phyloP scores from a whole-genome alignment of 2,329 filamentous ascomycete genomes.

The Colletotrichum sp. region DNA sequence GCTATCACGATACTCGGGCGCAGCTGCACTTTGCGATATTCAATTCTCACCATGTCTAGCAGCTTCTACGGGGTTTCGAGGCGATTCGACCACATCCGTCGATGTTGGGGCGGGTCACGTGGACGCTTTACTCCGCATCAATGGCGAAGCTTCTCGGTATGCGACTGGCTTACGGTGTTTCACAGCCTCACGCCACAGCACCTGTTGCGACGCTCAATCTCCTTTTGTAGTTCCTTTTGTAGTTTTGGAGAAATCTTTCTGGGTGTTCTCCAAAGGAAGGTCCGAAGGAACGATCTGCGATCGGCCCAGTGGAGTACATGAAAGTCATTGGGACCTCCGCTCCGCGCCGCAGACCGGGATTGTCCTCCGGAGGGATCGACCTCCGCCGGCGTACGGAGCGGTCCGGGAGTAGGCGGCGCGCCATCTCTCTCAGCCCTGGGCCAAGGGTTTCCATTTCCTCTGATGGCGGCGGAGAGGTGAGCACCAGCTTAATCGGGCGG shows the following conservation, averaged over 20 bases:
- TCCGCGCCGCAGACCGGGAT: neutral
- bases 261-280: neutral
- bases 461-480: neutral
- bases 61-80: slow-evolving; percentile 1
- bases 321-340: neutral
- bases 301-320: neutral
- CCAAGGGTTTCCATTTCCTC: neutral
- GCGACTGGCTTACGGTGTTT: neutral
- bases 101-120: slow-evolving; percentile 6
- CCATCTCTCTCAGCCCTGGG: neutral
- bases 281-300: neutral
- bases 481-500: neutral
- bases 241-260: neutral
- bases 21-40: neutral
- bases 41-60: neutral
- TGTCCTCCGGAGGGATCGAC: neutral
- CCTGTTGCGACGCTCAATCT: neutral
- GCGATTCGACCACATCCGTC: neutral
- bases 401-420: neutral
- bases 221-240: neutral
- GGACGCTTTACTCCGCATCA: slow-evolving; percentile 9
- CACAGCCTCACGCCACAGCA: neutral
- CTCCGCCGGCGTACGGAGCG: neutral
- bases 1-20: neutral
- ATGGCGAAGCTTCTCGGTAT: slow-evolving; percentile 9